phyloP scores from a whole-genome alignment of 768 basidiomycete genomes.

The Leucocoprinus sp. region DNA sequence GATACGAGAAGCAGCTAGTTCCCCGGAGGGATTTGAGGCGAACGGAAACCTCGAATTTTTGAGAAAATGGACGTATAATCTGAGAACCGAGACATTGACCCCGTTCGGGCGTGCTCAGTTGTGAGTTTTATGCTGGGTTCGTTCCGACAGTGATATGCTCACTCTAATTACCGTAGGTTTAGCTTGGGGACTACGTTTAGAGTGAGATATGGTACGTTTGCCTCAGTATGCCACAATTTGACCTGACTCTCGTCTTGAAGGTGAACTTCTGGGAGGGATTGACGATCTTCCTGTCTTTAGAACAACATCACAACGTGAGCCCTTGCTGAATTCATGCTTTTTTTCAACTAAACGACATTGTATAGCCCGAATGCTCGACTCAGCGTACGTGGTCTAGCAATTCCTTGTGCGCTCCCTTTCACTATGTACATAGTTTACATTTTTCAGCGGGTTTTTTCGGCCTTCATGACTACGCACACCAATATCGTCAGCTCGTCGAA shows the following conservation, averaged over 20 bases:
- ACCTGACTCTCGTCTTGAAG: constrained; percentile 1
- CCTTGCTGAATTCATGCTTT: background rate
- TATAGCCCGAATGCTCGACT: constrained; percentile 45
- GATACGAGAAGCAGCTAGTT: constrained; percentile 37
- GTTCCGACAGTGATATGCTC: background rate
- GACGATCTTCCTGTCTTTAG: constrained; percentile 52
- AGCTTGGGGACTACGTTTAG: constrained; percentile 49
- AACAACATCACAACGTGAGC: constrained; percentile 45
- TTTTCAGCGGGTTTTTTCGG: constrained; percentile 56
- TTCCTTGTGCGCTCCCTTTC: background rate
- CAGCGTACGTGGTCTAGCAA: constrained; percentile 25
- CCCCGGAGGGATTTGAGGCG: constrained; percentile 34
- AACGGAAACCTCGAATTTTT: constrained; percentile 54
- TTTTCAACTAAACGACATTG: constrained; percentile 4
- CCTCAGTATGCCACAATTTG: constrained; percentile 1
- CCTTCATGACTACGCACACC: constrained; percentile 34
- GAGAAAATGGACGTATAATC: constrained; percentile 68
- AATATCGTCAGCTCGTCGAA: constrained; percentile 54
- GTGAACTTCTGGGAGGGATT: constrained; percentile 33
- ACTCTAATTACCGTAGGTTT: constrained; percentile 19
- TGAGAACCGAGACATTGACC: constrained; percentile 69
- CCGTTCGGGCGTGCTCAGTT: constrained; percentile 71
- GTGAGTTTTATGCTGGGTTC: constrained; percentile 23
- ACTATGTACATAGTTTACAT: constrained; percentile 23
- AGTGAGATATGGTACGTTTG: constrained; percentile 48